phyloP scores from a whole-genome alignment of 805 yeast genomes.

The Spencermartinsiella europaea region DNA sequence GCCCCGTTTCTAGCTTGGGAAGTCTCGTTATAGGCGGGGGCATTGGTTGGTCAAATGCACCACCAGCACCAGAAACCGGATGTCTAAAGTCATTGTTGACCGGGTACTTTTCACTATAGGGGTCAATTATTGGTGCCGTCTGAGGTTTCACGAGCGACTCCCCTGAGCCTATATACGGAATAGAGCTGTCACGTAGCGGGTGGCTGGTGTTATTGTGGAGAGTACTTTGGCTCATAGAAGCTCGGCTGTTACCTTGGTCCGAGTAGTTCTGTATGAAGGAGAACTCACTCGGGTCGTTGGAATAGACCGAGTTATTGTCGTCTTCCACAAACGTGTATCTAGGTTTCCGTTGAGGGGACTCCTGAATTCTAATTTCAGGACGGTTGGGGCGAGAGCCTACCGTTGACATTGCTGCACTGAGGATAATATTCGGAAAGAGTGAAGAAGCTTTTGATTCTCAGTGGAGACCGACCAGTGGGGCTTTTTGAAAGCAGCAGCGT shows the following conservation, averaged over 20 bases:
- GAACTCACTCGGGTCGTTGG: conserved; percentile 12
- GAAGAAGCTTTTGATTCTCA: no score
- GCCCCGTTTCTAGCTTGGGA: background rate
- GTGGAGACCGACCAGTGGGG: no score
- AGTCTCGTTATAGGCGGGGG: background rate
- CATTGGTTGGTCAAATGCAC: background rate
- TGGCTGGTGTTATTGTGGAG: background rate
- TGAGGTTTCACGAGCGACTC: background rate
- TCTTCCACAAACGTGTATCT: conserved; percentile 13
- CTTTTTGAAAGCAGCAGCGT: no score
- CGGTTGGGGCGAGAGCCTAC: background rate
- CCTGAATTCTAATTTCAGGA: background rate
- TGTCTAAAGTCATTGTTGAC: background rate
- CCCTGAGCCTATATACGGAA: background rate
- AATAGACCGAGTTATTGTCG: conserved; percentile 9
- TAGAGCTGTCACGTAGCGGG: background rate
- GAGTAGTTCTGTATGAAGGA: conserved; percentile 7
- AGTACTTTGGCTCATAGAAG: conserved; percentile 1
- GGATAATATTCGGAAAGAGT: no score
- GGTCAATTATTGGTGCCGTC: background rate
- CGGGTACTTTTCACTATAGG: background rate
- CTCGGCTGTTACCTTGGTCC: background rate
- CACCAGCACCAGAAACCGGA: background rate
- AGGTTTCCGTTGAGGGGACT: conserved; percentile 1
- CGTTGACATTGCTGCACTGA: background rate